Conservation (phyloP, 1,284 basidiomycete genomes). For the Irpex sp. region DNA sequence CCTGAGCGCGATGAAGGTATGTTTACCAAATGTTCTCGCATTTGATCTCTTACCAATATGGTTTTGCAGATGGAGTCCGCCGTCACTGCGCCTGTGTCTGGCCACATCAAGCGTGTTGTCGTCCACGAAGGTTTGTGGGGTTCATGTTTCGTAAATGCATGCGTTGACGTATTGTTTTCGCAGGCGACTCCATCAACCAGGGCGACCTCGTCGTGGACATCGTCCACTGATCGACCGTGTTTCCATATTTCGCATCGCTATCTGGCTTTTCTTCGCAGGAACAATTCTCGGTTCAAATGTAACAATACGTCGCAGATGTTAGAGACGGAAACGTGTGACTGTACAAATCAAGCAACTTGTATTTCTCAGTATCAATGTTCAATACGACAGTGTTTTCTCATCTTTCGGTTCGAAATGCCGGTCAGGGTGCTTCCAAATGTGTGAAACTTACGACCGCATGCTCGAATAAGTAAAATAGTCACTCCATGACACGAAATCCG, state of each 20-base stretch:
- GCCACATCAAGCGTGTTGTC: slow-evolving; percentile 89
- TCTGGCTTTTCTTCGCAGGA: neutral
- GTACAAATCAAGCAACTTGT: neutral
- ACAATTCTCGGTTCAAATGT: neutral
- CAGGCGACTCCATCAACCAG: slow-evolving; percentile 86
- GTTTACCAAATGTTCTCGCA: slow-evolving; percentile 17
- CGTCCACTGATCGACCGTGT: slow-evolving; percentile 47
- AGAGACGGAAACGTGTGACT: neutral
- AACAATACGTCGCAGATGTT: neutral
- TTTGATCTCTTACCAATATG: slow-evolving; percentile 13
- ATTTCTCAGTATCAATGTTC: neutral
- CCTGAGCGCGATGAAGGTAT: slow-evolving; percentile 87
- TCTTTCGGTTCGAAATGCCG: neutral
- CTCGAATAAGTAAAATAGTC: neutral
- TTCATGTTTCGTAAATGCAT: neutral
- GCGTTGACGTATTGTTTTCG: slow-evolving; percentile 11
- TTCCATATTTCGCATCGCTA: neutral
- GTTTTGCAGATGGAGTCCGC: slow-evolving; percentile 86
- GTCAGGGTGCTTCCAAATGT: neutral
- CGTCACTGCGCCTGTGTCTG: slow-evolving; percentile 92
- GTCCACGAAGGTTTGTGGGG: slow-evolving; percentile 71
- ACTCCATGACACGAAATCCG: neutral
- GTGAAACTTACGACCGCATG: neutral
- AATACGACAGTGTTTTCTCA: neutral
- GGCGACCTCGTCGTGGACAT: slow-evolving; percentile 87